A percentile compares a stretch with the other conserved stretches of the same genome.
phyloP scores from a whole-genome alignment of 176 grass and related monocot genomes.

The Tuctoria greenei region DNA sequence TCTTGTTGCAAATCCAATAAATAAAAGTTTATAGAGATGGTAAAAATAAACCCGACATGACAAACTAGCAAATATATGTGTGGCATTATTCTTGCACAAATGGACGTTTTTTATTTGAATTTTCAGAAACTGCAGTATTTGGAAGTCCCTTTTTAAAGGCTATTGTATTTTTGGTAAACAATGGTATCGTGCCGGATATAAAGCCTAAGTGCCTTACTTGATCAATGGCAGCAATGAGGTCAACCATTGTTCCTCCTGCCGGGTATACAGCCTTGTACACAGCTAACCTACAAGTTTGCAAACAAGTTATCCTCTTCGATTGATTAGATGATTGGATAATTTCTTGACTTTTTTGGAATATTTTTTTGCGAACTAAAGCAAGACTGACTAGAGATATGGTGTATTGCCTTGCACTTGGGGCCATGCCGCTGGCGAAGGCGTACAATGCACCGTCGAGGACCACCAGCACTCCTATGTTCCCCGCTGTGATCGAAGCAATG shows the following conservation, averaged over 20 bases:
- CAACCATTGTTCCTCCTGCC: slow-evolving; percentile 50
- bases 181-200: not conserved
- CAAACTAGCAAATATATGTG: too few species aligned
- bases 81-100: too few species aligned
- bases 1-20: too few species aligned
- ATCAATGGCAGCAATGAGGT: slow-evolving; percentile 64
- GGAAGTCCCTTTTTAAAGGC: too few species aligned
- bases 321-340: too few species aligned
- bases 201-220: slow-evolving; percentile 45
- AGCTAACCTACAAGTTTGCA: slow-evolving; percentile 34
- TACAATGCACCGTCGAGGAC: slow-evolving; percentile 47
- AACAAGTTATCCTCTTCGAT: not conserved
- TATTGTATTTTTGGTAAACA: not conserved
- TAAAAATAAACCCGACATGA: too few species aligned
- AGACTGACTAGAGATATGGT: not conserved
- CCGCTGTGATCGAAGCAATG: slow-evolving; percentile 59
- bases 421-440: slow-evolving; percentile 73
- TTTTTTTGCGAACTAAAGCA: not conserved
- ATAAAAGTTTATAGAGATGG: too few species aligned
- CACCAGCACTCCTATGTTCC: slow-evolving; percentile 54
- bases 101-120: too few species aligned
- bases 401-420: slow-evolving; percentile 51
- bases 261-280: slow-evolving; percentile 68
- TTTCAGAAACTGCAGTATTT: too few species aligned
- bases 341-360: too few species aligned